A percentile compares a stretch with the other conserved stretches of the same genome.
phyloP scores from a whole-genome alignment of 23 red algal genomes.

The Gracilaria gracilis region DNA sequence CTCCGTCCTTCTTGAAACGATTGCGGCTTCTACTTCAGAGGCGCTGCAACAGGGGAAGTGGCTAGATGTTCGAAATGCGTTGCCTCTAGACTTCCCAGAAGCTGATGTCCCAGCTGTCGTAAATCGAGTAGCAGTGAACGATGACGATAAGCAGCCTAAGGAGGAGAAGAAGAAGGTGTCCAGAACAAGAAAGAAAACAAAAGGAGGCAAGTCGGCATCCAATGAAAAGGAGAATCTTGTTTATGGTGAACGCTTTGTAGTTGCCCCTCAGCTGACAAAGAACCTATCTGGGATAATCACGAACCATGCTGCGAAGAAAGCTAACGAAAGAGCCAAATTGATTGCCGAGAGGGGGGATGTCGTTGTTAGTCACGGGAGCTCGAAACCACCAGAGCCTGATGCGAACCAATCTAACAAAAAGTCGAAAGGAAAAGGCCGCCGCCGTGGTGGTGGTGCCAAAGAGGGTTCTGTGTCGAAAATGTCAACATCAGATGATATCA shows the following conservation, averaged over 20 bases:
- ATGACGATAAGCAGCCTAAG: background rate
- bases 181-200: constrained; percentile 28
- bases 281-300: constrained; percentile 4
- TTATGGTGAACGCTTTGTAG: constrained; percentile 50
- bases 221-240: constrained; percentile 15
- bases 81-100: constrained; percentile 55
- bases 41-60: constrained; percentile 46
- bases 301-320: constrained; percentile 30
- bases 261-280: constrained; percentile 30
- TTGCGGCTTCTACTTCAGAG: constrained; percentile 51
- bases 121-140: background rate
- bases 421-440: constrained; percentile 56
- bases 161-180: constrained; percentile 20
- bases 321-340: constrained; percentile 40
- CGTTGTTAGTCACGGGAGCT: constrained; percentile 42
- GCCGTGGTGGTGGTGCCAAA: constrained; percentile 37
- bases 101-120: constrained; percentile 39
- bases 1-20: constrained; percentile 55
- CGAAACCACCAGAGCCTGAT: background rate
- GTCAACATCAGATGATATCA: background rate
- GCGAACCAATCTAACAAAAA: constrained; percentile 23
- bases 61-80: constrained; percentile 54
- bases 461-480: background rate
- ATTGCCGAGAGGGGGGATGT: constrained; percentile 40
- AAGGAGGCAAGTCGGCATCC: background rate